Percentiles rank a stretch among this genome's conserved stretches.
phyloP scores from a whole-genome alignment of 2,329 filamentous ascomycete genomes.

The Aspergillus spinulosporus region DNA sequence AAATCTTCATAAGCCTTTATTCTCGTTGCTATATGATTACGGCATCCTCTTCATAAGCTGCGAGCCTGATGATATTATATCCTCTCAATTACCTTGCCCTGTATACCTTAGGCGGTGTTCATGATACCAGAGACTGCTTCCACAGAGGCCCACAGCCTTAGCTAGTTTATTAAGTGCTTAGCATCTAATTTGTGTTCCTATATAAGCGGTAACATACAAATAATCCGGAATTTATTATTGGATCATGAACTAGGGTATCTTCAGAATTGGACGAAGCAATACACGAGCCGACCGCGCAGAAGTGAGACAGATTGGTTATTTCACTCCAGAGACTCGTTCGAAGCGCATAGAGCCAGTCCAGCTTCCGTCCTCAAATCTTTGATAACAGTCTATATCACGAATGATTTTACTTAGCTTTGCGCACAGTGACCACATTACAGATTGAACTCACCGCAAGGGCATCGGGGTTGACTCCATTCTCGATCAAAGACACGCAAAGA shows the following conservation, averaged over 20 bases:
- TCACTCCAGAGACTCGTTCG: slow-evolving; percentile 24
- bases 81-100: slow-evolving; percentile 8
- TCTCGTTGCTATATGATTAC: background rate
- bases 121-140: slow-evolving; percentile 27
- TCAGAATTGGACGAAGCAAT: slow-evolving; percentile 8
- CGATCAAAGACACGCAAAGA: slow-evolving; percentile 93
- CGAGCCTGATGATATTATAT: slow-evolving; percentile 1
- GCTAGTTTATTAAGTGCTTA: too few species aligned
- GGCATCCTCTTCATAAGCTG: background rate
- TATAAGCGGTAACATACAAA: background rate
- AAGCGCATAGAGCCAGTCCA: slow-evolving; percentile 28
- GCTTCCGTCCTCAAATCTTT: slow-evolving; percentile 48
- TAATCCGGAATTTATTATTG: slow-evolving; percentile 2
- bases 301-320: background rate
- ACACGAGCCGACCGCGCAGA: background rate
- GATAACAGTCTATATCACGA: slow-evolving; percentile 43
- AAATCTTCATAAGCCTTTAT: slow-evolving; percentile 21
- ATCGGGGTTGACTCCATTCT: slow-evolving; percentile 95
- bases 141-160: background rate
- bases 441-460: slow-evolving; percentile 74
- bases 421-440: background rate
- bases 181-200: background rate
- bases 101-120: slow-evolving; percentile 17
- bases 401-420: background rate
- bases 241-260: slow-evolving; percentile 20